Conservation (phyloP, 1,284 basidiomycete species). For the Cryptococcus sp. region DNA sequence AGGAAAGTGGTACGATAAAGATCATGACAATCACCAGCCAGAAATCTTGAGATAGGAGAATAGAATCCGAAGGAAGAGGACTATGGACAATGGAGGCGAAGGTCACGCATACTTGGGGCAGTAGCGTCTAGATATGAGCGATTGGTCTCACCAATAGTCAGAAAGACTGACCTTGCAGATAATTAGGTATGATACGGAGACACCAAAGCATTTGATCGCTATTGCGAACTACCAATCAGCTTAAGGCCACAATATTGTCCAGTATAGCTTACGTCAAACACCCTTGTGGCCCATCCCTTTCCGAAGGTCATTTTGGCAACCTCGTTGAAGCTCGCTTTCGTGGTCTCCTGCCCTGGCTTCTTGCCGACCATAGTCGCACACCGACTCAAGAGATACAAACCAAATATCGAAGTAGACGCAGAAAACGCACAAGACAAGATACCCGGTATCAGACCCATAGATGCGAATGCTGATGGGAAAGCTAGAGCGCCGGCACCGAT, state of each 20-base stretch:
- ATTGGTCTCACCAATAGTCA: background rate
- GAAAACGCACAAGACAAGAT: slow-evolving; percentile 84
- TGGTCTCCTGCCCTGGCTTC: slow-evolving; percentile 47
- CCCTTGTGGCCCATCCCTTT: slow-evolving; percentile 43
- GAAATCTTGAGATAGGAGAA: slow-evolving; percentile 64
- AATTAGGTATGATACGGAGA: slow-evolving; percentile 91
- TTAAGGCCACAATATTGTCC: background rate
- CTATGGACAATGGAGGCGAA: slow-evolving; percentile 65
- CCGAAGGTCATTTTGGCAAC: slow-evolving; percentile 76
- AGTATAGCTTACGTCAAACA: slow-evolving; percentile 39
- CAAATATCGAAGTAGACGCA: slow-evolving; percentile 73
- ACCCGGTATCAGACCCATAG: slow-evolving; percentile 79
- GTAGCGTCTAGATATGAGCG: slow-evolving; percentile 52
- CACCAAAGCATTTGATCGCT: slow-evolving; percentile 94
- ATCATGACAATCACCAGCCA: slow-evolving; percentile 82
- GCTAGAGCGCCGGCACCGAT: slow-evolving; percentile 71
- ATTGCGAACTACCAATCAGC: slow-evolving; percentile 70
- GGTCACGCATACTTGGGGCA: slow-evolving; percentile 87
- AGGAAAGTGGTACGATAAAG: slow-evolving; percentile 81
- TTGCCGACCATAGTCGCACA: slow-evolving; percentile 70
- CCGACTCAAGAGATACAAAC: slow-evolving; percentile 80
- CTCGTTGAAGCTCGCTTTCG: slow-evolving; percentile 78
- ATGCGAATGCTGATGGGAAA: slow-evolving; percentile 68
- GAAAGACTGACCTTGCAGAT: slow-evolving; percentile 69
- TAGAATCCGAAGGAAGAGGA: slow-evolving; percentile 57